Conservation (phyloP, 2,329 filamentous ascomycete genomes). For the Xylaria sp. region DNA sequence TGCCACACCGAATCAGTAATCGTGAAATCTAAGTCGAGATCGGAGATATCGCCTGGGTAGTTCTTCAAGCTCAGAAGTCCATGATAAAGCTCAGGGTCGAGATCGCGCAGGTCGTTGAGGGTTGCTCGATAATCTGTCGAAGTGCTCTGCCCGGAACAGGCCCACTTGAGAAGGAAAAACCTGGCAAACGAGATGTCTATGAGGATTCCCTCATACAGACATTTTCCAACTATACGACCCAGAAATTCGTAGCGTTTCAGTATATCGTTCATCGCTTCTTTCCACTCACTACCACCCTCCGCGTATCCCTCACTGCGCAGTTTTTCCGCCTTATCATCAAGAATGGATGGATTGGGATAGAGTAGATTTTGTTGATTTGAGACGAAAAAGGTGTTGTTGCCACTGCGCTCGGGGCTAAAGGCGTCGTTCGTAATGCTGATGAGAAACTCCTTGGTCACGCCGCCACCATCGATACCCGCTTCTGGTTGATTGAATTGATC, state of each 20-base stretch:
- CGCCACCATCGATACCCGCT: slow-evolving; percentile 93
- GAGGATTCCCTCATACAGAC: slow-evolving; percentile 92
- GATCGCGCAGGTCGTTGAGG: slow-evolving; percentile 86
- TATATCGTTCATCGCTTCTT: slow-evolving; percentile 52
- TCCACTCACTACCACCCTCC: slow-evolving; percentile 53
- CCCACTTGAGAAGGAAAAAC: slow-evolving; percentile 96
- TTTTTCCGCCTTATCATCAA: slow-evolving; percentile 62
- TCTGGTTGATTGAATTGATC: slow-evolving; percentile 83
- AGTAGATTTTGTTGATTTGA: slow-evolving; percentile 81
- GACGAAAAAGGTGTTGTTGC: slow-evolving; percentile 60
- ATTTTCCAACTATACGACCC: slow-evolving; percentile 90
- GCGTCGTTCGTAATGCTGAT: slow-evolving; percentile 83
- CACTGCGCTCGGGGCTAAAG: slow-evolving; percentile 50
- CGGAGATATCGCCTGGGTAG: slow-evolving; percentile 71
- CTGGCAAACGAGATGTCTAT: slow-evolving; percentile 89
- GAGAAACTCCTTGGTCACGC: slow-evolving; percentile 95
- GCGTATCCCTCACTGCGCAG: slow-evolving; percentile 47
- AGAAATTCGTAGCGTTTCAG: slow-evolving; percentile 82
- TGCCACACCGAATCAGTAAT: slow-evolving; percentile 64
- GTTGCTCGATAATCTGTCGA: slow-evolving; percentile 74
- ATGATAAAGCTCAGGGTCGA: slow-evolving; percentile 86
- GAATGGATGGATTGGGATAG: slow-evolving; percentile 76
- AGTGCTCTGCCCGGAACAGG: slow-evolving; percentile 58
- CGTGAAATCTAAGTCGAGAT: slow-evolving; percentile 82
- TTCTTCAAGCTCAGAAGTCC: slow-evolving; percentile 81